Base-by-base conservation (phyloP, 495 filamentous ascomycete genomes). In the Podospora fimiseda region DNA sequence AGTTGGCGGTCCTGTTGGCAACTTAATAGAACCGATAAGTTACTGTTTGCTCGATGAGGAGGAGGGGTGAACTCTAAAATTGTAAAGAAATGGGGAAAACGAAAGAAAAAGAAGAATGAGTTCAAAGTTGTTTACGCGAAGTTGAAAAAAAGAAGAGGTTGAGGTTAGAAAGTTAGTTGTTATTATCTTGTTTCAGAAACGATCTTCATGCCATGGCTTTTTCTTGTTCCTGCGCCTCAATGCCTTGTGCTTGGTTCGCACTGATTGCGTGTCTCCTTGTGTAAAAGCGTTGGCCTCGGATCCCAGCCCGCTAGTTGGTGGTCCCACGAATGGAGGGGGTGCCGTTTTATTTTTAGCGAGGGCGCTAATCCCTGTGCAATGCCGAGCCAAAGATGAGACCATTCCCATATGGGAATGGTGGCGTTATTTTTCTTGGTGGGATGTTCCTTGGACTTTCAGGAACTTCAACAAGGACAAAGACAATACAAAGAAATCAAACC, bases 351-450 rank as follows among this genome's bases (percentile, higher is more conserved):
- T 33, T 33, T 33, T 33, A 33, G 27, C 27, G 27, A 33, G 27
- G 5, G 5, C 27, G 27, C 5, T 33, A 11, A 33, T 33, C 27
- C 27, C 27, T 33, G 27, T 11, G 27, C 27, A 33, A 33, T 33
- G 27, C 27, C 27, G 27, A 33, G 27, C n/a, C n/a, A n/a, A n/a
- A n/a, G n/a, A n/a, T n/a, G n/a, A n/a, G n/a, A 42, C 48, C 16
- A 18, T 42, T 39, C 48, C 20, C 18, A 23, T 21, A 41, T 2
- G 48, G 48, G 48, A 33, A 51, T 41, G 37, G 16, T 40, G 36
- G 24, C 19, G n/a, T n/a, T 27, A 16, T 15, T 20, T 20, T 9
- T 51, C 16, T 15, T 39, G 47, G 15, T 16, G 9, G 36, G 48
- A 51, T 39, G 36, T 51, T 39, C 39, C 48, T 40, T 51, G 9